Conservation (phyloP, 306 rosid species). For the Dryas alaskensis region DNA sequence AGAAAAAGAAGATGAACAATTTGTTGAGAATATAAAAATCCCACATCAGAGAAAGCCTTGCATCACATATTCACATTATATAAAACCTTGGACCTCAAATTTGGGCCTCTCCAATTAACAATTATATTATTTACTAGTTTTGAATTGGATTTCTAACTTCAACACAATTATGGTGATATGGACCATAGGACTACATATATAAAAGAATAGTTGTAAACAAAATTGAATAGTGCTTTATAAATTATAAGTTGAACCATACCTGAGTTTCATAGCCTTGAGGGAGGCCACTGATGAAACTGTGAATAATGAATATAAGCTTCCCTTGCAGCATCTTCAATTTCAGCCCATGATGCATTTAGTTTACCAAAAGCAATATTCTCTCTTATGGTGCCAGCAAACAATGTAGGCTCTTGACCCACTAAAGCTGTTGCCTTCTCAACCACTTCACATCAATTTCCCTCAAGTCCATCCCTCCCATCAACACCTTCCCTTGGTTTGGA, state of each 20-base stretch:
- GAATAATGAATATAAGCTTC: slow-evolving; percentile 75
- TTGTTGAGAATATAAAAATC: no score
- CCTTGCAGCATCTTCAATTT: slow-evolving; percentile 80
- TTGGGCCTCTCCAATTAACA: no score
- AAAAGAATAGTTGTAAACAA: neutral
- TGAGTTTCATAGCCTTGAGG: slow-evolving; percentile 90
- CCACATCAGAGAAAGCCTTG: no score
- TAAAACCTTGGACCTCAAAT: no score
- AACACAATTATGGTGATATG: neutral
- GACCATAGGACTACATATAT: neutral
- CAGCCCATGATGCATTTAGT: slow-evolving; percentile 67
- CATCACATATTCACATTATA: no score
- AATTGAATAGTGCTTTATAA: neutral
- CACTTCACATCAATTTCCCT: slow-evolving; percentile 71
- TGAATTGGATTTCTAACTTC: no score
- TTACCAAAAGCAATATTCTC: slow-evolving; percentile 83
- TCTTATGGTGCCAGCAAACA: slow-evolving; percentile 77
- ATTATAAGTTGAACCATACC: slow-evolving; percentile 37
- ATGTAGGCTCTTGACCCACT: slow-evolving; percentile 88
- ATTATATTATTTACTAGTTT: no score
- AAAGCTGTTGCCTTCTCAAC: slow-evolving; percentile 81
- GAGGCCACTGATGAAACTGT: slow-evolving; percentile 79
- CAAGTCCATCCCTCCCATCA: slow-evolving; percentile 70
- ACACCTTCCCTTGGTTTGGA: slow-evolving; percentile 76
- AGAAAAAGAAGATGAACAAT: neutral